Evolutionary conservation across 2,329 filamentous ascomycete genomes (phyloP).

Genomic region (Sporothrix inflata): DNA sequence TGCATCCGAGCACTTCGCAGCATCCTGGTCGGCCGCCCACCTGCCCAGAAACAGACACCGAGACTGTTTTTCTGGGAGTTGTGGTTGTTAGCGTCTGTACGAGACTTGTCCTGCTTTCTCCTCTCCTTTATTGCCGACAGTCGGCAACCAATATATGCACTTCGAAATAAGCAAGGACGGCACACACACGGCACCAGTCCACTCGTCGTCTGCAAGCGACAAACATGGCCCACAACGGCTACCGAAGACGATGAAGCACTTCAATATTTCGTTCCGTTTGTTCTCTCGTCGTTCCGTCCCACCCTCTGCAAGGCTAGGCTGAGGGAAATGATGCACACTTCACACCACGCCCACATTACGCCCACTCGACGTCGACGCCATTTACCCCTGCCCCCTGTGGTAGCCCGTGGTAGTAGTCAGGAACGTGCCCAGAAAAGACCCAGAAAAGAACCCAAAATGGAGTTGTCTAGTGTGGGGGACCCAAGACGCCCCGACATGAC

Average conservation of each 20-base stretch:
- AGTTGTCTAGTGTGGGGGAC: not conserved
- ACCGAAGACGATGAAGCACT: not conserved
- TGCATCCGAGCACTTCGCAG: too few species aligned
- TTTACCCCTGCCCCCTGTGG: not conserved
- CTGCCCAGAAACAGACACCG: conserved; percentile 10
- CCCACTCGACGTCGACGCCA: not conserved
- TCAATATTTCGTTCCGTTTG: not conserved
- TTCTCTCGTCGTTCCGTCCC: not conserved
- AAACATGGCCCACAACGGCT: not conserved
- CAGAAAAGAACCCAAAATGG: not conserved
- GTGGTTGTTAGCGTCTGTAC: not conserved
- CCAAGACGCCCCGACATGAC: not conserved
- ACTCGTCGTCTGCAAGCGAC: not conserved
- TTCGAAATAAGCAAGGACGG: not conserved
- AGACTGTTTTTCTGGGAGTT: not conserved
- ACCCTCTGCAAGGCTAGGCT: not conserved
- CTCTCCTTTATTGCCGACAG: not conserved
- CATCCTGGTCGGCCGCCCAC: not conserved
- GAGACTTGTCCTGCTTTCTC: not conserved
- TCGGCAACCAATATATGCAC: not conserved
- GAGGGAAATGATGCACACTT: conserved; percentile 18
- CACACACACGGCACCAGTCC: not conserved
- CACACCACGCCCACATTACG: too few species aligned
- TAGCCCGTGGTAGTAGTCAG: too few species aligned
- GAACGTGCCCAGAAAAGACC: not conserved